Base-by-base conservation (phyloP, 2,329 filamentous ascomycete species). In the Diaporthe citrichinensis region DNA sequence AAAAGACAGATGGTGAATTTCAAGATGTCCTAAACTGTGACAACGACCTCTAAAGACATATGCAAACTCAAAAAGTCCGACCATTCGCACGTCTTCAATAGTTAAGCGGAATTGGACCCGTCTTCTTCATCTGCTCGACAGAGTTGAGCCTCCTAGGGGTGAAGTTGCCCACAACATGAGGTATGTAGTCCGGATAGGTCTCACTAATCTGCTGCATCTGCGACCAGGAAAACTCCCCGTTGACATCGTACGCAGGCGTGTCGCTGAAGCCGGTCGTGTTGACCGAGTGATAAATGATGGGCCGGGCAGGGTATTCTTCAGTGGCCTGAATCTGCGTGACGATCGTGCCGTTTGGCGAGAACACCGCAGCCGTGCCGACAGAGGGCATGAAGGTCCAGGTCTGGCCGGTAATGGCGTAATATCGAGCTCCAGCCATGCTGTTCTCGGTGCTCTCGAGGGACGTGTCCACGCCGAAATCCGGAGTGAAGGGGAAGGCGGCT, bases 291-390 rank as follows among this genome's bases (percentile, higher is more conserved):
- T 46, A 49, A 8, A 61, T 36, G 28, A 68, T 68, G 25, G 41
- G 31, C 28, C 41, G 25, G 4, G 62, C 62, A 9, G 41, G 41
- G 25, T 49, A 49, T 0, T 34, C 46, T 17, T 68, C 62, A 2
- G 39, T 68, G 28, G 62, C 62, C 20, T 68, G 31, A 20, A 51
- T 44, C 10, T 68, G 46, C 20, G 62, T 28, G 25, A 49, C 46
- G 28, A 51, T n/a, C 1, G 41, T 46, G 17, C 62, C 62, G 17
- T 68, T 31, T 20, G 58, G 58, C 2, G 41, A 68, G 44, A 68
- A 68, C 4, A 68, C 46, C n/a, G 62, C 62, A 6, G 62, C 41
- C 28, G 62, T 68, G 25, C 62, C 62, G 28, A 68, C 62, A 25
- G 41, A 34, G 28, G 44, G 62, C 62, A 68, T 51, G 28, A 68